Percentiles rank a stretch among this genome's conserved stretches.
phyloP scores from a whole-genome alignment of 2,329 filamentous ascomycete species.

The Coniella vitis region DNA sequence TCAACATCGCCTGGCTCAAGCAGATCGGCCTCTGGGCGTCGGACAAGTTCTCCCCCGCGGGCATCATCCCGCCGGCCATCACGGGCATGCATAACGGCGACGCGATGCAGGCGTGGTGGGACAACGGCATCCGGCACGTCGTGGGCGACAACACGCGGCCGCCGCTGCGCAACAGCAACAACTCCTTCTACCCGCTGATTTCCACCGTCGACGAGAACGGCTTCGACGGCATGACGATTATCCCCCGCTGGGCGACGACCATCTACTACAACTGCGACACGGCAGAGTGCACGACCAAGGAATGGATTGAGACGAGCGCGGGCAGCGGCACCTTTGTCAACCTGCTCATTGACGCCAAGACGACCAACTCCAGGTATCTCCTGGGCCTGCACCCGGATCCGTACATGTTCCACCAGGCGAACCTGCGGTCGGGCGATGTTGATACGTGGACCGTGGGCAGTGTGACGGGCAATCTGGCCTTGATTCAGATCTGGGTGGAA shows the following conservation, averaged over 20 bases:
- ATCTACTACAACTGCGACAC: conserved; percentile 61
- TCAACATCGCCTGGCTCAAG: conserved; percentile 53
- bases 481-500: conserved; percentile 53
- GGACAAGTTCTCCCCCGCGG: conserved; percentile 41
- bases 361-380: conserved; percentile 49
- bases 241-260: conserved; percentile 53
- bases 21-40: conserved; percentile 43
- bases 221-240: conserved; percentile 47
- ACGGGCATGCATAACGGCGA: conserved; percentile 59
- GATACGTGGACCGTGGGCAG: conserved; percentile 41
- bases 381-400: conserved; percentile 48
- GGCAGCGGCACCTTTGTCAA: conserved; percentile 46
- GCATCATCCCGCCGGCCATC: conserved; percentile 56
- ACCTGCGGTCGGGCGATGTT: conserved; percentile 45
- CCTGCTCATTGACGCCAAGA: conserved; percentile 43
- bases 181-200: conserved; percentile 48
- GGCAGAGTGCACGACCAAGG: conserved; percentile 46
- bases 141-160: conserved; percentile 59
- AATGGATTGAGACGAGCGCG: conserved; percentile 54
- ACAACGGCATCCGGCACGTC: conserved; percentile 50
- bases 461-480: conserved; percentile 37
- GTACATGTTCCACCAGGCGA: conserved; percentile 61
- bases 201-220: conserved; percentile 44
- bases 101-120: conserved; percentile 50
- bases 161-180: conserved; percentile 43